These are phyloP conservation scores for Primulina eburnea DNA, from an alignment of 257 asterid species.

Conservation along the genomic window DNA sequence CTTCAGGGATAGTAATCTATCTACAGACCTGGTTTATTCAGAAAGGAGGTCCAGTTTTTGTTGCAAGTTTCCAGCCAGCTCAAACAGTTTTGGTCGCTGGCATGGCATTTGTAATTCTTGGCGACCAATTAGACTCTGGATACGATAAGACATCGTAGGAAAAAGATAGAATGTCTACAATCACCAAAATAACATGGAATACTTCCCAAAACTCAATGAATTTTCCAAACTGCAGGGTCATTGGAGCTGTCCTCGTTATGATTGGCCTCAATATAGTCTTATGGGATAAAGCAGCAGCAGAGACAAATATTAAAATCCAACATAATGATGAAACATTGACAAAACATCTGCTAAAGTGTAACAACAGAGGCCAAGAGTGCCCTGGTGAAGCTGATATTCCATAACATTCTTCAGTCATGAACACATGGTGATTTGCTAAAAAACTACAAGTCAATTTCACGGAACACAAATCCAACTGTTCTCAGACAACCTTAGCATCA, in stretches of 20 bases:
- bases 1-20: conserved; percentile 73
- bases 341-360: conserved; percentile 47
- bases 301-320: conserved; percentile 41
- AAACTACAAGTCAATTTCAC: conserved; percentile 12
- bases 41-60: conserved; percentile 88
- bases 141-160: conserved; percentile 28
- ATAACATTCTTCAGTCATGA: conserved; percentile 5
- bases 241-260: conserved; percentile 71
- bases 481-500: conserved; percentile 26
- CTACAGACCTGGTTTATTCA: conserved; percentile 92
- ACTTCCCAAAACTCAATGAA: neutral
- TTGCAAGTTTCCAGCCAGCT: conserved; percentile 86
- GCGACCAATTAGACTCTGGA: conserved; percentile 75
- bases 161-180: neutral
- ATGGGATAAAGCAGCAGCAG: conserved; percentile 83
- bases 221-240: conserved; percentile 44
- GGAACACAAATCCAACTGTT: conserved; percentile 19
- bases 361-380: conserved; percentile 35
- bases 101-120: conserved; percentile 71
- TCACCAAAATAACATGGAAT: neutral
- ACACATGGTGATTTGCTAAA: conserved; percentile 21
- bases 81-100: conserved; percentile 80
- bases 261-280: conserved; percentile 69
- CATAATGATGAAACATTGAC: conserved; percentile 49
- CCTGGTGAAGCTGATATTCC: conserved; percentile 43